Evolutionary conservation across 768 basidiomycete species (phyloP), one percentile per base, ranked within the genome.

Genomic region (Dioszegia hungarica): DNA sequence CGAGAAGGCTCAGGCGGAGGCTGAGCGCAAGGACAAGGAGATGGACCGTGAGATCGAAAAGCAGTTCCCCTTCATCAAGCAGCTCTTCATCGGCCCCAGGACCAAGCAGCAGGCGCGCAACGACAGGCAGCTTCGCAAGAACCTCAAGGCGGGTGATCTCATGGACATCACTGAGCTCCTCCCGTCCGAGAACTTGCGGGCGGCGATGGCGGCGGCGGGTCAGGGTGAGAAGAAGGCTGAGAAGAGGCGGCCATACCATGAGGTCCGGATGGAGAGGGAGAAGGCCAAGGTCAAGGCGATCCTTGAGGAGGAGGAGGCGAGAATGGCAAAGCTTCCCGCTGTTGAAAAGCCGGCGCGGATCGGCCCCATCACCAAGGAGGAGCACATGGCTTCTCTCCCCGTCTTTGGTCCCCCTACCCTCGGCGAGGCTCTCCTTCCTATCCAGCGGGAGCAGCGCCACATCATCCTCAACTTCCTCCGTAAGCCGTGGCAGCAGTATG

Each of bases 11-110:
- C 47, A 45, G n/a, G 44, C 31, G 20, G 37, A 57, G 22, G 47
- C 53, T 20, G 28, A 29, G 17, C 56, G 62, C 39, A 49, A 54
- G 27, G 54, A 64, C 24, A 61, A 54, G n/a, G 41, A 55, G 39
- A 14, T 62, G 28, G 60, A 72, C 33, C 51, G 48, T 25, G 41
- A 64, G 40, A 25, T 66, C 17, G 62, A 70, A 25, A 56, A 58
- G 33, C 49, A 64, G 19, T 66, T 59, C 52, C 67, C 67, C 8
- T 68, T 64, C 44, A 43, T 72, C 47, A 65, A 62, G 45, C 60
- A 66, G 38, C 31, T 72, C 24, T 68, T 68, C 53, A 65, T 68
- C 19, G 70, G 70, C 24, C 70, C 70, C 6, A 58, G 49, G 56
- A 68, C 67, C 14, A 72, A 68, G 33, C 46, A 66, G 27, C 67